phyloP scores from a whole-genome alignment of 306 rosid species.

The Dryas drummondii region DNA sequence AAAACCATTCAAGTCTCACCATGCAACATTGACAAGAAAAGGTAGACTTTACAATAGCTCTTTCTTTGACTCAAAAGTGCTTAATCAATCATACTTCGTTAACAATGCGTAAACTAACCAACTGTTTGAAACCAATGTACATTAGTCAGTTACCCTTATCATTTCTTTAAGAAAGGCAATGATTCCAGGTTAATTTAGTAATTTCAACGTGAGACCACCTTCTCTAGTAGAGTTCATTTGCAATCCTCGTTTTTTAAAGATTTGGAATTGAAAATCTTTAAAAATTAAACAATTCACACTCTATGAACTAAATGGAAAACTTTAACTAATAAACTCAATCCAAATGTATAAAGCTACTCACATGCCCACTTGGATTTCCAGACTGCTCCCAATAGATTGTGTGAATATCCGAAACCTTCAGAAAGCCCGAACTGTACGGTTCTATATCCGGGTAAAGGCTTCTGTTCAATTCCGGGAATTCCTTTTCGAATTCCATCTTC shows the following conservation, averaged over 20 bases:
- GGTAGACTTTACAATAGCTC: background rate
- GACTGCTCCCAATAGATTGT: constrained; percentile 91
- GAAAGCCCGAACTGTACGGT: constrained; percentile 58
- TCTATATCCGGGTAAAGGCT: constrained; percentile 60
- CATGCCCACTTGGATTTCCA: constrained; percentile 83
- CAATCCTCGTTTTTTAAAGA: background rate
- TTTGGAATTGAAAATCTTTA: background rate
- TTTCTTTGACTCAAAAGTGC: background rate
- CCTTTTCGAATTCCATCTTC: constrained; percentile 59
- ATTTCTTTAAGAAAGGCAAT: too few relatives aligned
- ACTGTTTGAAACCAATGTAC: too few relatives aligned
- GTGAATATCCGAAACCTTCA: constrained; percentile 83
- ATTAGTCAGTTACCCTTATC: too few relatives aligned
- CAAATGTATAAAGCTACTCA: constrained; percentile 36
- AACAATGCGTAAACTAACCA: too few relatives aligned
- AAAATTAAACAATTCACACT: background rate
- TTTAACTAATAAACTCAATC: too few relatives aligned
- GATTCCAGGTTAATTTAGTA: background rate
- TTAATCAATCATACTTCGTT: too few relatives aligned
- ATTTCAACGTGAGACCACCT: background rate
- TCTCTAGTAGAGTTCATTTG: background rate
- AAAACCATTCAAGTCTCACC: background rate
- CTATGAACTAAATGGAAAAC: background rate
- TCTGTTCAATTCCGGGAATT: constrained; percentile 39
- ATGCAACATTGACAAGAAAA: background rate